Conservation (phyloP, 1,284 basidiomycete genomes). For the Apiotrichum gracile region DNA sequence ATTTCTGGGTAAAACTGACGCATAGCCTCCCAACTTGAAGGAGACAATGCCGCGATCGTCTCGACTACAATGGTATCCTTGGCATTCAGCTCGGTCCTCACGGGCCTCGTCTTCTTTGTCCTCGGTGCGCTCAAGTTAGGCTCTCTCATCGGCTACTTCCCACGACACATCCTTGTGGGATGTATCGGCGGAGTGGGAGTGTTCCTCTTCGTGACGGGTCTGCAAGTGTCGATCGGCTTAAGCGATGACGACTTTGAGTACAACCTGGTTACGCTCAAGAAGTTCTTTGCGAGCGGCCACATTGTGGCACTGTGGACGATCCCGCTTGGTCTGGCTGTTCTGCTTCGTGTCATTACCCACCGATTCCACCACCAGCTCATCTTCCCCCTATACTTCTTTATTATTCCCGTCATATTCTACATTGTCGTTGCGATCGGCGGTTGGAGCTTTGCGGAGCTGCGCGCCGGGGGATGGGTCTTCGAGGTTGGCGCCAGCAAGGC, state of each 20-base stretch:
- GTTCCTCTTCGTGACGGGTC: slow-evolving; percentile 81
- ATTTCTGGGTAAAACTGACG: background rate
- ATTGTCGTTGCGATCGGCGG: slow-evolving; percentile 61
- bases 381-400: slow-evolving; percentile 84
- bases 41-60: slow-evolving; percentile 65
- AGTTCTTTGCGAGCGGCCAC: slow-evolving; percentile 57
- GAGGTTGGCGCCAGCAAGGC: slow-evolving; percentile 61
- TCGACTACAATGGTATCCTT: slow-evolving; percentile 89
- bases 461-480: slow-evolving; percentile 80
- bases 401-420: slow-evolving; percentile 81
- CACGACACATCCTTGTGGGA: slow-evolving; percentile 89
- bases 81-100: slow-evolving; percentile 82
- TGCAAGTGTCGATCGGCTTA: slow-evolving; percentile 77
- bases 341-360: slow-evolving; percentile 74
- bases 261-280: slow-evolving; percentile 56
- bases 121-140: slow-evolving; percentile 82
- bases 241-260: slow-evolving; percentile 73
- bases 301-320: slow-evolving; percentile 67
- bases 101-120: slow-evolving; percentile 81
- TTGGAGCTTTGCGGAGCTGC: slow-evolving; percentile 59
- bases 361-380: slow-evolving; percentile 81
- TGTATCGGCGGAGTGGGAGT: slow-evolving; percentile 94
- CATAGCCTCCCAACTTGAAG: slow-evolving; percentile 56
- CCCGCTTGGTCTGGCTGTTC: slow-evolving; percentile 69
- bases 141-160: slow-evolving; percentile 88